phyloP scores from a whole-genome alignment of 2,329 filamentous ascomycete species.

The Aaosphaeria pasadenensis region DNA sequence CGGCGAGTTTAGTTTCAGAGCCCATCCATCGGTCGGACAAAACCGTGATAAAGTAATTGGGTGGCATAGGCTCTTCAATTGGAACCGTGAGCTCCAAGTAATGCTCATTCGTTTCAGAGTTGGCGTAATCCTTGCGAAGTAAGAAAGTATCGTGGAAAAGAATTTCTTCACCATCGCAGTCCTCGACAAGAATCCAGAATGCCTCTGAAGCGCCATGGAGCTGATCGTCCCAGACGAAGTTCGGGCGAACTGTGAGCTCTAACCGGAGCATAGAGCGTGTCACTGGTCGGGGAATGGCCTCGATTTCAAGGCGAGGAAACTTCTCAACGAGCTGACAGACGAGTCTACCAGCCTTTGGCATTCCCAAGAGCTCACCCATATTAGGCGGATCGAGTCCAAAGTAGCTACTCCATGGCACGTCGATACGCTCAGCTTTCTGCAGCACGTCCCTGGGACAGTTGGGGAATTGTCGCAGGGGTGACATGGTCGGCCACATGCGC shows the following conservation, averaged over 20 bases:
- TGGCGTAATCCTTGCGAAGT: constrained; percentile 83
- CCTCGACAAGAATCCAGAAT: constrained; percentile 97
- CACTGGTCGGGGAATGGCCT: constrained; percentile 91
- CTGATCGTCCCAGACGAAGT: constrained; percentile 91
- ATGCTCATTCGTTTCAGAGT: constrained; percentile 85
- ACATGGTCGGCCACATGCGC: constrained; percentile 99
- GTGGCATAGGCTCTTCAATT: constrained; percentile 95
- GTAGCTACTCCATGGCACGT: constrained; percentile 89
- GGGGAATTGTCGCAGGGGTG: constrained; percentile 82
- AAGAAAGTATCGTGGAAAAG: constrained; percentile 94
- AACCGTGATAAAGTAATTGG: constrained; percentile 96
- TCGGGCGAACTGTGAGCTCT: constrained; percentile 86
- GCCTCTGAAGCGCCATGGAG: constrained; percentile 85
- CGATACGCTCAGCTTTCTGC: constrained; percentile 89
- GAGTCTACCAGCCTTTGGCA: constrained; percentile 81
- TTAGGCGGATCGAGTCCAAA: constrained; percentile 94
- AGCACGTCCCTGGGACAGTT: constrained; percentile 80
- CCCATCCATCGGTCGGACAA: constrained; percentile 98
- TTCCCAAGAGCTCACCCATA: constrained; percentile 90
- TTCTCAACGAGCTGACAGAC: constrained; percentile 87
- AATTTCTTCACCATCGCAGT: constrained; percentile 95
- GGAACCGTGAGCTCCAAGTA: constrained; percentile 94
- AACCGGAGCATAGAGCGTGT: constrained; percentile 90
- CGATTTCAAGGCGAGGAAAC: constrained; percentile 88
- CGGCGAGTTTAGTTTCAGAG: constrained; percentile 86